phyloP scores from a whole-genome alignment of 2,329 filamentous ascomycete species.

The Alternaria alternata region DNA sequence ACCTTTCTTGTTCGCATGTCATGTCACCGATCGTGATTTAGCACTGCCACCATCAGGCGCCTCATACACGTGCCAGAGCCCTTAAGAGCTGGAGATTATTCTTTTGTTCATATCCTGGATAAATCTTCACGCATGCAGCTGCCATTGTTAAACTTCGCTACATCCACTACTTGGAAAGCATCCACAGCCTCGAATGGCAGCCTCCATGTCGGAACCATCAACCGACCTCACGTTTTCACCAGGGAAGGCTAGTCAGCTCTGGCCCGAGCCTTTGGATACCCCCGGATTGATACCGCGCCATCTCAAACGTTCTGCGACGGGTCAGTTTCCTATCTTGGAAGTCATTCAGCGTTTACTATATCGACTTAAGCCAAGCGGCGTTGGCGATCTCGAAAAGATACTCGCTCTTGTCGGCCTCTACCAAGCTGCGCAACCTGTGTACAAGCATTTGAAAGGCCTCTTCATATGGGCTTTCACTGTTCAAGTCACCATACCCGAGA shows the following conservation, averaged over 20 bases:
- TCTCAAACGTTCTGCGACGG: conserved; percentile 28
- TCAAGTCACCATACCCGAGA: conserved; percentile 33
- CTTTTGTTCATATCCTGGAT: background rate
- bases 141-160: background rate
- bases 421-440: conserved; percentile 29
- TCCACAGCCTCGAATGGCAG: background rate
- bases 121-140: background rate
- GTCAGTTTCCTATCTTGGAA: conserved; percentile 36
- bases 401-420: conserved; percentile 37
- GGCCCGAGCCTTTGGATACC: conserved; percentile 36
- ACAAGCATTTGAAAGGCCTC: conserved; percentile 25
- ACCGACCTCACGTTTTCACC: background rate
- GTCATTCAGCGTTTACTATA: conserved; percentile 38
- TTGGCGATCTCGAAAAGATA: conserved; percentile 31
- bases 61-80: background rate
- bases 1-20: background rate
- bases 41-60: background rate
- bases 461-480: conserved; percentile 31
- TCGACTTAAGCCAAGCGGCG: conserved; percentile 27
- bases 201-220: background rate
- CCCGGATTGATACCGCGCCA: conserved; percentile 36
- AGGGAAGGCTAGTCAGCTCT: conserved; percentile 11
- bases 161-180: background rate
- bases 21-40: background rate
- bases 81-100: background rate